Conservation (phyloP, 345 rosid genomes). For the Ceriops zippeliana region DNA sequence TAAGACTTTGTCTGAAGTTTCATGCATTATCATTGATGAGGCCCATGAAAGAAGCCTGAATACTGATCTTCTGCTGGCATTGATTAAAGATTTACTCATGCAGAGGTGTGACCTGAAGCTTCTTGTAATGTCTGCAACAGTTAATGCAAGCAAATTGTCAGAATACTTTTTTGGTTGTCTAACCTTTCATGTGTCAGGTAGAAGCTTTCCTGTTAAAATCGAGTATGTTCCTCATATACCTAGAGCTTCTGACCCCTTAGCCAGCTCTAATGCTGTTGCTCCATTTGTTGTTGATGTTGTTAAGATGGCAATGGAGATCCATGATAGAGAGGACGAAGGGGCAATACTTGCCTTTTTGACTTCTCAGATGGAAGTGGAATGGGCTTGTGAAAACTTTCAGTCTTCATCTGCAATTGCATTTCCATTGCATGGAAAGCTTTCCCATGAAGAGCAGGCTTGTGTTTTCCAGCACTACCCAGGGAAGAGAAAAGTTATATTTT, state of each 20-base stretch:
- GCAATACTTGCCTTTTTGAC: conserved; percentile 86
- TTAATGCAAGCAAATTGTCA: conserved; percentile 75
- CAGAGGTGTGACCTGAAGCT: conserved; percentile 61
- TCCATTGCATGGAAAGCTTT: conserved; percentile 85
- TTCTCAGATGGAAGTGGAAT: conserved; percentile 84
- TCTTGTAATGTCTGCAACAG: conserved; percentile 95
- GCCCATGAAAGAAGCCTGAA: conserved; percentile 96
- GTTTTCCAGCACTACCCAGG: conserved; percentile 58
- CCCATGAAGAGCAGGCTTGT: conserved; percentile 59
- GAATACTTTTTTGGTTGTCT: conserved; percentile 62
- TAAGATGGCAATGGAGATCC: conserved; percentile 52
- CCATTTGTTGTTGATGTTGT: conserved; percentile 62
- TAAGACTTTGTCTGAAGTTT: conserved; percentile 62
- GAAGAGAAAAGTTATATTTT: conserved; percentile 81
- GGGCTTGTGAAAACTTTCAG: conserved; percentile 77
- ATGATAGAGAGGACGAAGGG: conserved; percentile 64
- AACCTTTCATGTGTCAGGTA: conserved; percentile 55
- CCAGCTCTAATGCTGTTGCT: conserved; percentile 36
- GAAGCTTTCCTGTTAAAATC: conserved; percentile 78
- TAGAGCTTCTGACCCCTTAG: conserved; percentile 29
- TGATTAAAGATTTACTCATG: conserved; percentile 55
- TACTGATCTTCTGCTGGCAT: conserved; percentile 84
- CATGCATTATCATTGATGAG: conserved; percentile 79
- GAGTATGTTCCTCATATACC: conserved; percentile 47
- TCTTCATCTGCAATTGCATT: conserved; percentile 56